Percentiles rank a stretch among this genome's conserved stretches.
These are phyloP conservation scores for Seiridium cupressi DNA, from an alignment of 2,329 filamentous ascomycete genomes.

Conservation along the genomic window DNA sequence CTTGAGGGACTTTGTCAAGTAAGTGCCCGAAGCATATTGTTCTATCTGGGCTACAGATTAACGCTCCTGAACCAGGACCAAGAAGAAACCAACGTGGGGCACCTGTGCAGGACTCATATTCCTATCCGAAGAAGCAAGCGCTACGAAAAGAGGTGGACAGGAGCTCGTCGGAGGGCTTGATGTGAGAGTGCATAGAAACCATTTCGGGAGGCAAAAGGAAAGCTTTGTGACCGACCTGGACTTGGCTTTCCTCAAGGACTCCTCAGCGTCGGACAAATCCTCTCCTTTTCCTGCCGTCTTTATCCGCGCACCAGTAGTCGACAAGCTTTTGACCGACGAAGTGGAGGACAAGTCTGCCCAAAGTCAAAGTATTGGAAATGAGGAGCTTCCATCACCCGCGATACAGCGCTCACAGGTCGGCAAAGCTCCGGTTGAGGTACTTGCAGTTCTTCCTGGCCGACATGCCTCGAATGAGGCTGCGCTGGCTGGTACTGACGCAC, in stretches of 20 bases:
- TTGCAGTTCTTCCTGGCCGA: slow-evolving; percentile 48
- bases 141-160: slow-evolving; percentile 87
- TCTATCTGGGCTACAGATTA: not conserved
- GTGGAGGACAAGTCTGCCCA: slow-evolving; percentile 19
- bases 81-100: slow-evolving; percentile 85
- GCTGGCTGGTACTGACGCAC: slow-evolving; percentile 24
- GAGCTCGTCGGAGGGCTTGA: slow-evolving; percentile 89
- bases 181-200: slow-evolving; percentile 88
- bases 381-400: slow-evolving; percentile 10
- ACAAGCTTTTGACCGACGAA: slow-evolving; percentile 63
- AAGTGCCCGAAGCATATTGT: slow-evolving; percentile 29
- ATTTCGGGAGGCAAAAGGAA: slow-evolving; percentile 91
- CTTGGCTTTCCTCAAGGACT: slow-evolving; percentile 63
- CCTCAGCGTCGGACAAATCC: slow-evolving; percentile 18
- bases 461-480: slow-evolving; percentile 35
- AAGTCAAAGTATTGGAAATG: slow-evolving; percentile 23
- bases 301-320: slow-evolving; percentile 91
- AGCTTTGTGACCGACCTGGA: slow-evolving; percentile 78
- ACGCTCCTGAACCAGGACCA: slow-evolving; percentile 48
- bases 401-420: not conserved
- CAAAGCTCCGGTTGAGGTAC: slow-evolving; percentile 40
- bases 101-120: slow-evolving; percentile 95
- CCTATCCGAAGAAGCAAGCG: slow-evolving; percentile 82
- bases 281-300: slow-evolving; percentile 80
- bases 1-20: slow-evolving; percentile 88